Conservation (phyloP, 176 grass and related monocot species). For the Calamus simplicifolius region DNA sequence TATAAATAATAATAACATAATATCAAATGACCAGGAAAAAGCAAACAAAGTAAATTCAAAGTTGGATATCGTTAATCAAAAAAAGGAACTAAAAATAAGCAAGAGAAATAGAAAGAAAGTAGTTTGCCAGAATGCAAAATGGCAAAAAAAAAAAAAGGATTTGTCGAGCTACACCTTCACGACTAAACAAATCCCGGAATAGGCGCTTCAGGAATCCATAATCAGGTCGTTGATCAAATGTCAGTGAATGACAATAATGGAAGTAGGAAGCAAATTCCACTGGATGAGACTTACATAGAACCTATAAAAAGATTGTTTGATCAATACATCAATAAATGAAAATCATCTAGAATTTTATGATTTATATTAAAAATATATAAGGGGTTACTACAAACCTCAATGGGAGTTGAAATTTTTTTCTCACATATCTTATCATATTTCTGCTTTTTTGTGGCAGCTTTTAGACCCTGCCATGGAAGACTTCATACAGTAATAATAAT, state of each 20-base stretch:
- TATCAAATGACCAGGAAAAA: too few species aligned
- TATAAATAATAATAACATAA: too few species aligned
- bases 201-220: constrained; percentile 42
- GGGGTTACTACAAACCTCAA: constrained; percentile 36
- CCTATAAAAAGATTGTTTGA: constrained; percentile 23
- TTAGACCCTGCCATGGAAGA: constrained; percentile 74
- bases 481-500: constrained; percentile 28
- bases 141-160: neutral
- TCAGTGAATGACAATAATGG: constrained; percentile 49
- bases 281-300: constrained; percentile 50
- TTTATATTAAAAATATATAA: constrained; percentile 13
- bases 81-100: too few species aligned
- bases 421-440: constrained; percentile 82
- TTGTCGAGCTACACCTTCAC: constrained; percentile 42
- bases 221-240: constrained; percentile 59
- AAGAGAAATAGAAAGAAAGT: neutral
- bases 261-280: constrained; percentile 64
- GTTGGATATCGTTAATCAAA: too few species aligned
- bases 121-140: neutral
- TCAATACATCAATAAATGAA: constrained; percentile 10
- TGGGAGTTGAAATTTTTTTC: constrained; percentile 61
- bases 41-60: too few species aligned
- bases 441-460: constrained; percentile 73
- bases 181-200: constrained; percentile 47
- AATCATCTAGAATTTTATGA: neutral